phyloP scores from a whole-genome alignment of 345 rosid species.

The Citrus hindsii region DNA sequence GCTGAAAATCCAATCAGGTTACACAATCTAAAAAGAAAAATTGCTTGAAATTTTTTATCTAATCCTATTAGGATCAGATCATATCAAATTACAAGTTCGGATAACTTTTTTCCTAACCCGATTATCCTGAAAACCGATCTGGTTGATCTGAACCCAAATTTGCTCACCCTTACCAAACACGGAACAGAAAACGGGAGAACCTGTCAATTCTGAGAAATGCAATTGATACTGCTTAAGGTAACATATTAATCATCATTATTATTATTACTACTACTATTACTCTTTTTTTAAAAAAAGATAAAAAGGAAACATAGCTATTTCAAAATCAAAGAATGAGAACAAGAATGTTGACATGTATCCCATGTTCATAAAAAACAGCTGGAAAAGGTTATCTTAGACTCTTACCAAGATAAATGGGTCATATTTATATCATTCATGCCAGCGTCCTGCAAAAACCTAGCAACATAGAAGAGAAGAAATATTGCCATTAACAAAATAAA shows the following conservation, averaged over 20 bases:
- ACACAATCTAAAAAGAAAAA: too few species aligned
- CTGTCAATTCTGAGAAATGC: neutral
- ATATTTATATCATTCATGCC: slow-evolving; percentile 60
- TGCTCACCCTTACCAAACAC: too few species aligned
- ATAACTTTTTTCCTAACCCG: too few species aligned
- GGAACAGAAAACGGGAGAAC: neutral
- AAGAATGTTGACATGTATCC: neutral
- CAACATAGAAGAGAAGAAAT: slow-evolving; percentile 12
- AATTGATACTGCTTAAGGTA: neutral
- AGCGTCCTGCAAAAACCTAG: slow-evolving; percentile 83
- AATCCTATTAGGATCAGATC: too few species aligned
- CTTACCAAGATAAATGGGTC: slow-evolving; percentile 87
- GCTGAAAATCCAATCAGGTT: too few species aligned
- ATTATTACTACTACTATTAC: too few species aligned
- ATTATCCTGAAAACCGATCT: too few species aligned
- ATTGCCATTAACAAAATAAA: neutral
- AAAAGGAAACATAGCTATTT: neutral
- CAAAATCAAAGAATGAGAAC: neutral
- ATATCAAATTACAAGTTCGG: too few species aligned
- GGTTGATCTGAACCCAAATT: too few species aligned
- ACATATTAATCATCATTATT: neutral
- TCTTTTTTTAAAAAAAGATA: too few species aligned
- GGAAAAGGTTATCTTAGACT: neutral
- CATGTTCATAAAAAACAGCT: neutral
- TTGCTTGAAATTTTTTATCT: too few species aligned